phyloP scores from a whole-genome alignment of 2,329 filamentous ascomycete genomes.

The Neopestalotiopsis sp. region DNA sequence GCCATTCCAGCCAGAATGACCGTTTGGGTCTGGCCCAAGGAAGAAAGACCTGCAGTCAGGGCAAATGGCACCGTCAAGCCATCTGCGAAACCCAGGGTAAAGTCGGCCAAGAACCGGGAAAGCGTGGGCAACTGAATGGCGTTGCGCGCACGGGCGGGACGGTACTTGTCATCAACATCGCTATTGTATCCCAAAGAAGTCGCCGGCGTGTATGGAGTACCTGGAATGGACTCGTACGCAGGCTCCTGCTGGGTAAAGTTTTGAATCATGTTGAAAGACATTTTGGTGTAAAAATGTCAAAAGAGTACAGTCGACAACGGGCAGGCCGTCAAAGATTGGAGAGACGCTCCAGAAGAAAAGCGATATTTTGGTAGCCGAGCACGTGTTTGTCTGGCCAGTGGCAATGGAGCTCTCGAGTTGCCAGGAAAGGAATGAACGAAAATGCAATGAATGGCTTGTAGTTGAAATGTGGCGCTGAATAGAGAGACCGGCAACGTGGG shows the following conservation, averaged over 20 bases:
- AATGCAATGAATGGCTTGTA: neutral
- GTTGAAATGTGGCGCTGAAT: neutral
- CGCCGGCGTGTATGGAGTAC: slow-evolving; percentile 6
- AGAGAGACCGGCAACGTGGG: neutral
- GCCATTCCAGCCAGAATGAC: slow-evolving; percentile 77
- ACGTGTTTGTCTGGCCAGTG: neutral
- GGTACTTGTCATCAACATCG: neutral
- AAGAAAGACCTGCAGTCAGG: slow-evolving; percentile 74
- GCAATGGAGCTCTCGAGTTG: neutral
- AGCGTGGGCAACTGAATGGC: slow-evolving; percentile 20
- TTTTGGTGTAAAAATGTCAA: neutral
- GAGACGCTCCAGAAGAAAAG: neutral
- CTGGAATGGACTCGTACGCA: slow-evolving; percentile 10
- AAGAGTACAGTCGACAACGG: neutral
- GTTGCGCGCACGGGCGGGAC: neutral
- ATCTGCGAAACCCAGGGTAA: slow-evolving; percentile 79
- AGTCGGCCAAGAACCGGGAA: slow-evolving; percentile 58
- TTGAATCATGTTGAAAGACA: neutral
- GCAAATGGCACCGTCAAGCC: slow-evolving; percentile 83
- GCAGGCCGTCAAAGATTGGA: neutral
- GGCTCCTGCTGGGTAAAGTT: slow-evolving; percentile 1
- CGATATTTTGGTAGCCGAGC: neutral
- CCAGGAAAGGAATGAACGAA: neutral
- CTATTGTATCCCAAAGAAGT: slow-evolving; percentile 12
- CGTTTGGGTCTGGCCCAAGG: slow-evolving; percentile 67